Conservation (phyloP, 2,329 filamentous ascomycete species). For the Incumbomyces lentus region DNA sequence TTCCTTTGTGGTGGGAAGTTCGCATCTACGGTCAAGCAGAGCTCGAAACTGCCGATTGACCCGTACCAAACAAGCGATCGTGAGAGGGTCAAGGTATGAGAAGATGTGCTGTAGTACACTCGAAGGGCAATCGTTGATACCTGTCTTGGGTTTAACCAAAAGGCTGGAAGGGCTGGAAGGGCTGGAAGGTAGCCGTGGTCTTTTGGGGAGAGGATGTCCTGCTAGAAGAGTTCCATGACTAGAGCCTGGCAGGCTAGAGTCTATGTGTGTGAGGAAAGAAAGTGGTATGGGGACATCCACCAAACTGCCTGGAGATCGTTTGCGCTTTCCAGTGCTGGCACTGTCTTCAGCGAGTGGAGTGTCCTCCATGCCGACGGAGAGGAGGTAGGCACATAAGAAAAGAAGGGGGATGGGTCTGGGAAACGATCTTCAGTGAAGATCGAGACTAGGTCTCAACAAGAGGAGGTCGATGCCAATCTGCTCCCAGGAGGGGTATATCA, state of each 20-base stretch:
- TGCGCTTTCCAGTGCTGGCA: slow-evolving; percentile 3
- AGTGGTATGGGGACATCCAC: slow-evolving; percentile 6
- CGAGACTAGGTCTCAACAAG: neutral
- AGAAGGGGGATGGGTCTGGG: neutral
- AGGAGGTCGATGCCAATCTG: no score
- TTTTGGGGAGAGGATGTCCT: slow-evolving; percentile 3
- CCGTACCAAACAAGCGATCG: slow-evolving; percentile 54
- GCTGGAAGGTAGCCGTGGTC: slow-evolving; percentile 5
- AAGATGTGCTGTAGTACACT: slow-evolving; percentile 60
- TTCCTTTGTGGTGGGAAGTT: slow-evolving; percentile 5
- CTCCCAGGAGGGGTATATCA: no score
- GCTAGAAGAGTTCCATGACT: neutral
- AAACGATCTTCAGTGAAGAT: slow-evolving; percentile 2
- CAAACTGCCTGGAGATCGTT: slow-evolving; percentile 8
- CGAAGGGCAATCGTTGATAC: slow-evolving; percentile 7
- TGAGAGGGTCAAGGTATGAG: slow-evolving; percentile 52
- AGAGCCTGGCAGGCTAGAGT: neutral
- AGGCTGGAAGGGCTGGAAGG: slow-evolving; percentile 3
- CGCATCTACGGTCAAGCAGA: slow-evolving; percentile 44
- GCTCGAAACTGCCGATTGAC: slow-evolving; percentile 58
- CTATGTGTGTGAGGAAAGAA: neutral
- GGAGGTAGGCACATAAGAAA: slow-evolving; percentile 5
- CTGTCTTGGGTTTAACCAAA: neutral
- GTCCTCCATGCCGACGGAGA: slow-evolving; percentile 5
- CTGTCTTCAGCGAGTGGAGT: slow-evolving; percentile 4